phyloP scores from a whole-genome alignment of 257 asterid genomes.

The Paulownia fortunei region DNA sequence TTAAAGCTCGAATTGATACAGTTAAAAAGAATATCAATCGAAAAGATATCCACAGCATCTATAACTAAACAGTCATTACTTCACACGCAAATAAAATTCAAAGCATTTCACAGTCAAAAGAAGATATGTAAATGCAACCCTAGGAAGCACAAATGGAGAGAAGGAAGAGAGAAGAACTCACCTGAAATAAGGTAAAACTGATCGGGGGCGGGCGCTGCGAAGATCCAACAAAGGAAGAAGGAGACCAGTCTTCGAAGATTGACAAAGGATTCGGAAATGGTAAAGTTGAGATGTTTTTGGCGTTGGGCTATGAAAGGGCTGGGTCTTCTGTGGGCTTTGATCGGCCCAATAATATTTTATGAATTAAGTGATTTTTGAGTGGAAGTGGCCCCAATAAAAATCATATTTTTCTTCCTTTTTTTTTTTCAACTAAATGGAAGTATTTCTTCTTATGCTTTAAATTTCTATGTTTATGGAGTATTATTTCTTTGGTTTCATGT shows the following conservation, averaged over 20 bases:
- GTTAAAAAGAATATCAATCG: neutral
- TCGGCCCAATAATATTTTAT: neutral
- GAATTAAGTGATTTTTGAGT: neutral
- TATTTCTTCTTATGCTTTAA: too few relatives aligned
- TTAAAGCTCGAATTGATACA: conserved; percentile 22
- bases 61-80: neutral
- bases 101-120: neutral
- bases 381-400: too few relatives aligned
- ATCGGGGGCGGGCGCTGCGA: conserved; percentile 20
- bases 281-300: neutral
- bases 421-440: too few relatives aligned
- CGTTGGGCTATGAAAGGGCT: neutral
- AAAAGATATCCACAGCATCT: neutral
- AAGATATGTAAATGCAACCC: neutral
- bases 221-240: conserved; percentile 40
- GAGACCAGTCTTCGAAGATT: conserved; percentile 36
- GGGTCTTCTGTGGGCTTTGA: conserved; percentile 19
- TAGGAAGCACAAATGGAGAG: conserved; percentile 19
- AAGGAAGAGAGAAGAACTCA: neutral
- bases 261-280: conserved; percentile 19
- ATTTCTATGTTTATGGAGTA: too few relatives aligned
- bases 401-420: neutral
- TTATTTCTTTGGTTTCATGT: too few relatives aligned
- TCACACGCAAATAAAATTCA: neutral
- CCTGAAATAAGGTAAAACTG: conserved; percentile 21